phyloP scores from a whole-genome alignment of 176 grass and related monocot species.

The Musa schizocarpa region DNA sequence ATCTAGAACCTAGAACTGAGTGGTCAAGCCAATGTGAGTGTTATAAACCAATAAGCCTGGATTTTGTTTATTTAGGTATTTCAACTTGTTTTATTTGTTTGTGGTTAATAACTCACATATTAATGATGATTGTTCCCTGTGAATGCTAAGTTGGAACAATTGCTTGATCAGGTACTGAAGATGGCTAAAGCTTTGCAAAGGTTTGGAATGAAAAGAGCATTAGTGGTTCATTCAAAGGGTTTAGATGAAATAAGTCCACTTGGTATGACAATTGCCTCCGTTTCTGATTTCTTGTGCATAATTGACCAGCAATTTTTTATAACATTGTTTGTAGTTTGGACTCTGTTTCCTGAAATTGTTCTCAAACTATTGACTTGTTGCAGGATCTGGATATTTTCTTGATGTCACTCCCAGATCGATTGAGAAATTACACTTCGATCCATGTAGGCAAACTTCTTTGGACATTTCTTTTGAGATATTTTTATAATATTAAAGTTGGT shows the following conservation, averaged over 20 bases:
- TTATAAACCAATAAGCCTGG: no score
- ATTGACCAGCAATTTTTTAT: background rate
- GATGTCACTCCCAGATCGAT: slow-evolving; percentile 80
- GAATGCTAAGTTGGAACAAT: background rate
- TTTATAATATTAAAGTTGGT: background rate
- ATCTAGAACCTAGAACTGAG: no score
- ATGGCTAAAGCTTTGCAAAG: slow-evolving; percentile 83
- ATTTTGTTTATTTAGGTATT: background rate
- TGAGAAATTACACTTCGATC: slow-evolving; percentile 75
- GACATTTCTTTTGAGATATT: slow-evolving; percentile 5
- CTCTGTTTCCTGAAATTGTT: slow-evolving; percentile 14
- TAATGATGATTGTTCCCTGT: background rate
- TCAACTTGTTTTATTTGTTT: background rate
- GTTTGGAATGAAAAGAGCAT: slow-evolving; percentile 91
- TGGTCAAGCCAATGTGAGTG: no score
- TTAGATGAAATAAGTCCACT: slow-evolving; percentile 98
- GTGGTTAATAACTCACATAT: background rate
- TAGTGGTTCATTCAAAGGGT: slow-evolving; percentile 93
- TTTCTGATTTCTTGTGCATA: background rate
- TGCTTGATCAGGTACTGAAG: slow-evolving; percentile 56
- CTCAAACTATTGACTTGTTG: slow-evolving; percentile 9
- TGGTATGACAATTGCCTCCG: slow-evolving; percentile 30
- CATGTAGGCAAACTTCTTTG: slow-evolving; percentile 40
- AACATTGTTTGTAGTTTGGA: background rate
- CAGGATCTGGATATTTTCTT: slow-evolving; percentile 93